phyloP scores from a whole-genome alignment of 2,329 filamentous ascomycete genomes.

The Lasiodiplodia hormozganensis region DNA sequence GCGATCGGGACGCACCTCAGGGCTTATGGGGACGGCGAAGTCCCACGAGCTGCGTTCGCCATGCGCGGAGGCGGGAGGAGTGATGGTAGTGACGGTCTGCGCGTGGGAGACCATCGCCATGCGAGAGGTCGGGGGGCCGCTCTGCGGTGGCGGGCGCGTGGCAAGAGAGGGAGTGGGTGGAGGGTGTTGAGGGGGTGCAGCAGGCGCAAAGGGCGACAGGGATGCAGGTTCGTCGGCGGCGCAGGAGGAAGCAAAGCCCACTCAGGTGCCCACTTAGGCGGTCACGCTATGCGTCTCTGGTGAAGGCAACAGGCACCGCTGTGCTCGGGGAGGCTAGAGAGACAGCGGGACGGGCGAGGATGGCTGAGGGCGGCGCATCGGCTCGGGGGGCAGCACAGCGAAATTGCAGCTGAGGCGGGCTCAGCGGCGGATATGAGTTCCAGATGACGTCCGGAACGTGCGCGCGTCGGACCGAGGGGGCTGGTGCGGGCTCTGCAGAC shows the following conservation, averaged over 20 bases:
- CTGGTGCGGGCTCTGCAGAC: background rate
- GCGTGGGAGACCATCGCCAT: constrained; percentile 29
- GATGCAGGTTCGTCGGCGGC: constrained; percentile 22
- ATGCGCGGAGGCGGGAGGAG: constrained; percentile 50
- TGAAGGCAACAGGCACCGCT: constrained; percentile 10
- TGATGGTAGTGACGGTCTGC: constrained; percentile 42
- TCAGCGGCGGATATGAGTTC: constrained; percentile 17
- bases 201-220: constrained; percentile 25
- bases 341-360: constrained; percentile 19
- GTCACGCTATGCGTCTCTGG: constrained; percentile 16
- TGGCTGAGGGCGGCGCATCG: constrained; percentile 18
- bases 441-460: constrained; percentile 20
- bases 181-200: constrained; percentile 18
- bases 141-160: constrained; percentile 12
- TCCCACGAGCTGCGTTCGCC: constrained; percentile 47
- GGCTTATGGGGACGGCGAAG: constrained; percentile 47
- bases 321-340: constrained; percentile 20
- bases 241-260: constrained; percentile 19
- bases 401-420: constrained; percentile 25
- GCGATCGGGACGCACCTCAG: constrained; percentile 40
- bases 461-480: constrained; percentile 3
- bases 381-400: constrained; percentile 15
- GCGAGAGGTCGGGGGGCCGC: constrained; percentile 7
- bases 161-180: constrained; percentile 19
- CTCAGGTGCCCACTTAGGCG: constrained; percentile 15